Conservation (phyloP, 768 basidiomycete species). For the Nidula microcarpa region DNA sequence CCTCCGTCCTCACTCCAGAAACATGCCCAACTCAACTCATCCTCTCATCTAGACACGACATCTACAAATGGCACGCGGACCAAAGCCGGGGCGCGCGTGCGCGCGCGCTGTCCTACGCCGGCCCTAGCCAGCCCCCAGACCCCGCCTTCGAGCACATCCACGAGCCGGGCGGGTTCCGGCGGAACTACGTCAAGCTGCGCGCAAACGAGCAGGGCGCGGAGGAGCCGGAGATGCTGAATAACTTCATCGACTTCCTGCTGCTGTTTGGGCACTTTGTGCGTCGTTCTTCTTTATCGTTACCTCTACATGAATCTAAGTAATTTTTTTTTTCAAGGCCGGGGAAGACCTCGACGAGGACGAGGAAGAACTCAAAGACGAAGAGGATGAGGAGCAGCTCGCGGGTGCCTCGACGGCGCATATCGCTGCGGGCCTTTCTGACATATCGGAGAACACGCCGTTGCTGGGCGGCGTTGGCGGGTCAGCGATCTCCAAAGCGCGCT, state of each 20-base stretch:
- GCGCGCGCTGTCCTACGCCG: constrained; percentile 71
- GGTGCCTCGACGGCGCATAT: constrained; percentile 11
- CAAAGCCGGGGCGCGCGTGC: constrained; percentile 55
- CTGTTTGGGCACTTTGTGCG: constrained; percentile 96
- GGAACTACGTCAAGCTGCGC: constrained; percentile 78
- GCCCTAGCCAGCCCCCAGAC: constrained; percentile 49
- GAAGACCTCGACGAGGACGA: constrained; percentile 89
- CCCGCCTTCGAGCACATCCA: constrained; percentile 92
- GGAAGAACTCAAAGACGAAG: constrained; percentile 68
- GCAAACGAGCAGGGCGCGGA: constrained; percentile 64
- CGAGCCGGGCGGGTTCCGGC: constrained; percentile 91
- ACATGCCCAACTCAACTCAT: background rate
- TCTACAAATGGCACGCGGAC: constrained; percentile 94
- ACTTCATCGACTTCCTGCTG: constrained; percentile 92
- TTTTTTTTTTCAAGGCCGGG: constrained; percentile 58
- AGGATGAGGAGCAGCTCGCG: constrained; percentile 53
- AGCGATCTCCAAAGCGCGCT: constrained; percentile 23
- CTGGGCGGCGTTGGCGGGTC: constrained; percentile 28
- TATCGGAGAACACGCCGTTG: constrained; percentile 56
- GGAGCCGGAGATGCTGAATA: constrained; percentile 67
- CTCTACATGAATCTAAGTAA: background rate
- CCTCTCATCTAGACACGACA: constrained; percentile 60
- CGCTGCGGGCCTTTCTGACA: constrained; percentile 16
- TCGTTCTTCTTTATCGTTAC: constrained; percentile 5
- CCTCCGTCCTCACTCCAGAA: constrained; percentile 1